A percentile compares a stretch with the other conserved stretches of the same genome.
These are phyloP conservation scores for Pyropia haitanensis DNA, from an alignment of 23 red algal species.

Conservation along the genomic window DNA sequence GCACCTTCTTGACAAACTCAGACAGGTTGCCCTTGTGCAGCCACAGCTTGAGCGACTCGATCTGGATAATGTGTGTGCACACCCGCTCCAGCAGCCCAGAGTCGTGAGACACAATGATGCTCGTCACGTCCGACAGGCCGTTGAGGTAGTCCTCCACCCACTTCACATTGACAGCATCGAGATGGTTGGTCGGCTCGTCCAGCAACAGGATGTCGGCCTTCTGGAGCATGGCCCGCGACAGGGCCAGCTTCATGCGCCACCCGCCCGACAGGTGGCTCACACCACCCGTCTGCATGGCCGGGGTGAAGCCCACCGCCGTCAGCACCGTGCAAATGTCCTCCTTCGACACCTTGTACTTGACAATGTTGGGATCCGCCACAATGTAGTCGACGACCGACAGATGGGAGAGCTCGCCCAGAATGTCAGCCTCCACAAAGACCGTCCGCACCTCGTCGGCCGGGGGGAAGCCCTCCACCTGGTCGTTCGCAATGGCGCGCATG, in stretches of 20 bases:
- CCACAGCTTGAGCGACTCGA: slow-evolving; percentile 70
- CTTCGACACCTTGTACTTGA: slow-evolving; percentile 23
- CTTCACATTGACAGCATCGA: slow-evolving; percentile 87
- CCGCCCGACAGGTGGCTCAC: slow-evolving; percentile 78
- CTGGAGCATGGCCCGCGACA: slow-evolving; percentile 83
- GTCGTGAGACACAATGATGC: slow-evolving; percentile 91
- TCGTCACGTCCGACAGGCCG: slow-evolving; percentile 63
- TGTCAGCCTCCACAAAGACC: slow-evolving; percentile 80
- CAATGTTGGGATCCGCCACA: slow-evolving; percentile 60
- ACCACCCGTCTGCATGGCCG: slow-evolving; percentile 44
- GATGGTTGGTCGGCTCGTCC: slow-evolving; percentile 97
- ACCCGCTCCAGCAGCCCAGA: slow-evolving; percentile 68
- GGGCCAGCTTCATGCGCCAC: slow-evolving; percentile 93
- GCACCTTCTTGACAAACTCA: slow-evolving; percentile 86
- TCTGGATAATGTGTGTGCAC: slow-evolving; percentile 86
- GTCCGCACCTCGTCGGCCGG: slow-evolving; percentile 71
- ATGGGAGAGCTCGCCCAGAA: slow-evolving; percentile 71
- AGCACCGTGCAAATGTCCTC: slow-evolving; percentile 52
- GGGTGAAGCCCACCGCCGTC: slow-evolving; percentile 57
- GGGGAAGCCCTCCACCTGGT: slow-evolving; percentile 76
- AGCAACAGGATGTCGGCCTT: slow-evolving; percentile 89
- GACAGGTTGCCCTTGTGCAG: slow-evolving; percentile 83
- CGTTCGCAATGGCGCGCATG: slow-evolving; percentile 81
- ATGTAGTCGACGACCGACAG: slow-evolving; percentile 71
- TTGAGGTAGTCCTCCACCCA: slow-evolving; percentile 91